Conservation (phyloP, 208 protist genomes). For the Leishmania amazonensis region DNA sequence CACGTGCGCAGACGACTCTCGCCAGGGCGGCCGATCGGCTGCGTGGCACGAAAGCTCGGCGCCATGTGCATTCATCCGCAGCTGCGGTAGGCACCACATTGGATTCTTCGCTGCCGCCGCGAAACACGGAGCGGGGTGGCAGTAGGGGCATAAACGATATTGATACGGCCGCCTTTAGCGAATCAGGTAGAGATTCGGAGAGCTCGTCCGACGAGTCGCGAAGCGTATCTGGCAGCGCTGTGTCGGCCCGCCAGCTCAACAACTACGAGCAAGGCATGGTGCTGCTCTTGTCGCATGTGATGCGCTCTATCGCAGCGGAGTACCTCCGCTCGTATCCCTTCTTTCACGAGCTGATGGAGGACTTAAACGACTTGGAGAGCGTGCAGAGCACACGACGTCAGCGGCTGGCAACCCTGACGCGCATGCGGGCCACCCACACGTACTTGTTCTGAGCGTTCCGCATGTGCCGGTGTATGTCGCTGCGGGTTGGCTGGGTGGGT, state of each 20-base stretch:
- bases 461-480: not conserved
- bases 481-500: not conserved
- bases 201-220: conserved; percentile 4
- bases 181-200: conserved; percentile 7
- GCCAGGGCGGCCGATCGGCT: not conserved
- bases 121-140: not conserved
- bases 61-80: not conserved
- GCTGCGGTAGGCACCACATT: not conserved
- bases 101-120: not conserved
- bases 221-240: conserved; percentile 11
- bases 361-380: conserved; percentile 74
- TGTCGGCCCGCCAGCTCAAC: conserved; percentile 31
- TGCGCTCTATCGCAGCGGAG: conserved; percentile 53
- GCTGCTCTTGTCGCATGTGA: conserved; percentile 69
- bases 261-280: conserved; percentile 81
- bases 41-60: not conserved
- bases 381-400: conserved; percentile 48
- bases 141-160: not conserved
- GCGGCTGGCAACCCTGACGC: conserved; percentile 54
- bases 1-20: not conserved
- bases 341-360: conserved; percentile 60
- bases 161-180: conserved; percentile 10
- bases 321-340: conserved; percentile 57
- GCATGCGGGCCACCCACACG: conserved; percentile 65
- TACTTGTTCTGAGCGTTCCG: conserved; percentile 37